A percentile compares a stretch with the other conserved stretches of the same genome.
Conservation (phyloP, 495 filamentous ascomycete genomes). For the Chaetomidium leptoderma region DNA sequence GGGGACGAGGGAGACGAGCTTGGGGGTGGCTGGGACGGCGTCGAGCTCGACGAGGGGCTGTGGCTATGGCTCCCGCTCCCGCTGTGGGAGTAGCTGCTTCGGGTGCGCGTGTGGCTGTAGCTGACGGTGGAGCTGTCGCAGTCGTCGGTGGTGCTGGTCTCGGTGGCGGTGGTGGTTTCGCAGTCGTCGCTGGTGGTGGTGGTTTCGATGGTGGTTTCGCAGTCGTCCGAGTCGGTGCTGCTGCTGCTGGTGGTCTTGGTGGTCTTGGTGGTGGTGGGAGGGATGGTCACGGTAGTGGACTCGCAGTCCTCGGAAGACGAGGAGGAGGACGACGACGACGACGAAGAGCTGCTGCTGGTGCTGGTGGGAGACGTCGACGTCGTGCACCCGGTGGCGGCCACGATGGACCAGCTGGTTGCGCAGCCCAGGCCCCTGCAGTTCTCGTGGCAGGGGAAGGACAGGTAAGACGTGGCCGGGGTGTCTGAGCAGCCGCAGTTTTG, state of each 20-base stretch:
- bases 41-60: background rate
- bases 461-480: constrained; percentile 1
- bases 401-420: constrained; percentile 16
- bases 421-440: constrained; percentile 24
- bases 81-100: background rate
- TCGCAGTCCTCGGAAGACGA: constrained; percentile 1
- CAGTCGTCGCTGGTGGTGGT: background rate
- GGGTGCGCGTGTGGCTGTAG: background rate
- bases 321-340: background rate
- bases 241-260: background rate
- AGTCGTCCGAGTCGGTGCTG: background rate
- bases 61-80: too few relatives aligned
- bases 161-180: background rate
- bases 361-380: background rate
- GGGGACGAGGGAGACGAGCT: background rate
- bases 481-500: constrained; percentile 18
- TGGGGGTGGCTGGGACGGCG: background rate
- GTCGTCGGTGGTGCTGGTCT: background rate
- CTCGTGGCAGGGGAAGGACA: constrained; percentile 24
- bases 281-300: background rate
- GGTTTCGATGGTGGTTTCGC: background rate
- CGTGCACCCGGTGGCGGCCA: constrained; percentile 8
- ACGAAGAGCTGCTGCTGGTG: background rate
- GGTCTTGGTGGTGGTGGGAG: background rate
- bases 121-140: background rate